Conservation (phyloP, 192 early-diverging fungal genomes). For the Backusella mclennaniae region DNA sequence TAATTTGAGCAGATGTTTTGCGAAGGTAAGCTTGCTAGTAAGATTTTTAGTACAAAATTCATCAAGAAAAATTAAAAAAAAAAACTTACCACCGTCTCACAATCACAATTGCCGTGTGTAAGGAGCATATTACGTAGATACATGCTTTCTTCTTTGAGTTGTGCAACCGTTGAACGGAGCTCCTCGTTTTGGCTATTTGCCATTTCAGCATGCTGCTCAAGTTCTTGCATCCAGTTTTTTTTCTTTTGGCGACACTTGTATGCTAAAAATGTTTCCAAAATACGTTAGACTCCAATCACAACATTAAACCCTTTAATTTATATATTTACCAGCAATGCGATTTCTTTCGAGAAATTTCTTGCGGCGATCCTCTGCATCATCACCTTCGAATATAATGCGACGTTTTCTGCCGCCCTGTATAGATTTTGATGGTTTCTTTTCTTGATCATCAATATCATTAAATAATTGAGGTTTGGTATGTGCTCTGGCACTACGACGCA, state of each 20-base stretch:
- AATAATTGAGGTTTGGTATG: not conserved
- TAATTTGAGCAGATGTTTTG: slow-evolving; percentile 17
- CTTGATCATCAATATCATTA: not conserved
- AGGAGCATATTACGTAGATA: slow-evolving; percentile 32
- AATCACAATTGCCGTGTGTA: slow-evolving; percentile 33
- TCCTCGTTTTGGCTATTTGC: slow-evolving; percentile 24
- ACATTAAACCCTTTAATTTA: not conserved
- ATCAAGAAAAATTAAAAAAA: not conserved
- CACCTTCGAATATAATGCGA: slow-evolving; percentile 23
- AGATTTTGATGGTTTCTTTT: not conserved
- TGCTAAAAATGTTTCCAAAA: slow-evolving; percentile 8
- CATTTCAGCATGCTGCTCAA: slow-evolving; percentile 30
- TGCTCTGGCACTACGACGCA: not conserved
- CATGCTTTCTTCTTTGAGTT: slow-evolving; percentile 33
- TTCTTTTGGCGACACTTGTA: slow-evolving; percentile 41
- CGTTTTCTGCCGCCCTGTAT: slow-evolving; percentile 17
- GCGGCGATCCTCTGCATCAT: slow-evolving; percentile 27
- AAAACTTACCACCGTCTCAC: slow-evolving; percentile 21
- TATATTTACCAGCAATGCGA: slow-evolving; percentile 25
- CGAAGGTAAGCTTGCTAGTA: slow-evolving; percentile 18
- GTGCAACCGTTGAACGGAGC: slow-evolving; percentile 22
- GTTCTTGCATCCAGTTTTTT: slow-evolving; percentile 36
- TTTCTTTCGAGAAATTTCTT: slow-evolving; percentile 28
- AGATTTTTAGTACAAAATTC: not conserved
- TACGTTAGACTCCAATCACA: not conserved